Percentiles rank a stretch among this genome's conserved stretches.
Evolutionary conservation across 139 green algal genomes (phyloP).

Genomic region (Chlamydomonas asymmetrica): DNA sequence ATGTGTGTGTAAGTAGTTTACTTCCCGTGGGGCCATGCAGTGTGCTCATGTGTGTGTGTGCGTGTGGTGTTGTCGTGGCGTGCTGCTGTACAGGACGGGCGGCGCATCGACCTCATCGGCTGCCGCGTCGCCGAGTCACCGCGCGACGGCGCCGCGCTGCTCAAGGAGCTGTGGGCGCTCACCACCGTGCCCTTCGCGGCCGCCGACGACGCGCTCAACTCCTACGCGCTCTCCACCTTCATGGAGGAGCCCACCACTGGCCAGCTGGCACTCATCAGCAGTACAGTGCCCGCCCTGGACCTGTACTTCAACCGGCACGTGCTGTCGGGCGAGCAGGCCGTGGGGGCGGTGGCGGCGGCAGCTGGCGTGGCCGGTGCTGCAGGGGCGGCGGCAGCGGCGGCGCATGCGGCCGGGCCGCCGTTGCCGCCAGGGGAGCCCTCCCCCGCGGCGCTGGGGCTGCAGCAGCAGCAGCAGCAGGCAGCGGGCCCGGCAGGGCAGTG

Average conservation of each 20-base stretch:
- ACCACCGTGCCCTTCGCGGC: conserved; percentile 53
- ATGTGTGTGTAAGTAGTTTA: too few relatives aligned
- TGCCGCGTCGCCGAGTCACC: conserved; percentile 43
- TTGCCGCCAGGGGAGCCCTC: conserved; percentile 18
- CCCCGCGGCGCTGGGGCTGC: neutral
- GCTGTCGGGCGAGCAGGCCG: conserved; percentile 9
- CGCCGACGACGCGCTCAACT: conserved; percentile 38
- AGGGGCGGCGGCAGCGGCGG: neutral
- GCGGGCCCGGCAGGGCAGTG: too few relatives aligned
- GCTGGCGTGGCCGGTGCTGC: neutral
- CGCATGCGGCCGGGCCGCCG: neutral
- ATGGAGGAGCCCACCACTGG: conserved; percentile 23
- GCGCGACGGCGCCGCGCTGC: conserved; percentile 36
- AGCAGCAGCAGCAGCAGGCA: neutral
- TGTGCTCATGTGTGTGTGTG: too few relatives aligned
- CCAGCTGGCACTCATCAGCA: conserved; percentile 23
- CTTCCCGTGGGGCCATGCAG: too few relatives aligned
- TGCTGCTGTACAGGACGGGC: conserved; percentile 19
- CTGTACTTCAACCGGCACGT: conserved; percentile 21
- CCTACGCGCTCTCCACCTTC: conserved; percentile 46
- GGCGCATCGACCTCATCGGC: conserved; percentile 44
- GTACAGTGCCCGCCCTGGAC: conserved; percentile 19
- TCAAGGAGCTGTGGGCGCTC: conserved; percentile 44
- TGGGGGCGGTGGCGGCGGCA: neutral
- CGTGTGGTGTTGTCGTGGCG: too few relatives aligned